Percentiles rank a stretch among this genome's conserved stretches.
Evolutionary conservation across 1,284 basidiomycete species (phyloP).

Genomic region (Entoloma clypeatum): DNA sequence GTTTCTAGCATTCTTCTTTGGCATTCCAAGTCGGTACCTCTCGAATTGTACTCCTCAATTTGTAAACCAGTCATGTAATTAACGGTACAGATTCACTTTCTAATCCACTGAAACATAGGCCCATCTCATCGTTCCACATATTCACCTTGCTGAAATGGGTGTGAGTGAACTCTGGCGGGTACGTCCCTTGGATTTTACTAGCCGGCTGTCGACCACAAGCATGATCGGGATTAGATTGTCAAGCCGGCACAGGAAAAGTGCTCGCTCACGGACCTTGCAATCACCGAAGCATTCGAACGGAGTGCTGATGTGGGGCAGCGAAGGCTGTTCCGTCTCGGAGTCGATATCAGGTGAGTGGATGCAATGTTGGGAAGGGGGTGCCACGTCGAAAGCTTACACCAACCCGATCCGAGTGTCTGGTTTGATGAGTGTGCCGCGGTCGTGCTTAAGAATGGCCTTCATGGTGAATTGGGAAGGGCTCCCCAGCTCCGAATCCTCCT

Average conservation of each 20-base stretch:
- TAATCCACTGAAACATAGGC: no score
- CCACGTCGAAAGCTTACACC: neutral
- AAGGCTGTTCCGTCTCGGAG: neutral
- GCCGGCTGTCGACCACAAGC: neutral
- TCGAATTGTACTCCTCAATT: no score
- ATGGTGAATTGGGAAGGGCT: conserved; percentile 18
- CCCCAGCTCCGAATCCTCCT: conserved; percentile 23
- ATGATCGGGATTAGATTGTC: neutral
- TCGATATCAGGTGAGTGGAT: conserved; percentile 2
- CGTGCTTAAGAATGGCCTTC: neutral
- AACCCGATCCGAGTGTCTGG: conserved; percentile 2
- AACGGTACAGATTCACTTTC: no score
- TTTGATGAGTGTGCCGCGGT: conserved; percentile 6
- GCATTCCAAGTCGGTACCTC: no score
- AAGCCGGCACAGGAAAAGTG: neutral
- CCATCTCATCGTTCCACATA: no score
- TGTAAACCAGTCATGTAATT: no score
- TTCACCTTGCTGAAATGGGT: no score
- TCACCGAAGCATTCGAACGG: neutral
- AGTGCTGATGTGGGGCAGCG: no score
- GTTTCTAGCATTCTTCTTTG: no score
- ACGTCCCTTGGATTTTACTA: neutral
- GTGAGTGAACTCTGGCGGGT: conserved; percentile 1
- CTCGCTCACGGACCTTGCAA: conserved; percentile 1
- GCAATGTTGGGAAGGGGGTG: neutral